Base-by-base conservation (phyloP, 345 rosid genomes). In the Citropsis articulata region DNA sequence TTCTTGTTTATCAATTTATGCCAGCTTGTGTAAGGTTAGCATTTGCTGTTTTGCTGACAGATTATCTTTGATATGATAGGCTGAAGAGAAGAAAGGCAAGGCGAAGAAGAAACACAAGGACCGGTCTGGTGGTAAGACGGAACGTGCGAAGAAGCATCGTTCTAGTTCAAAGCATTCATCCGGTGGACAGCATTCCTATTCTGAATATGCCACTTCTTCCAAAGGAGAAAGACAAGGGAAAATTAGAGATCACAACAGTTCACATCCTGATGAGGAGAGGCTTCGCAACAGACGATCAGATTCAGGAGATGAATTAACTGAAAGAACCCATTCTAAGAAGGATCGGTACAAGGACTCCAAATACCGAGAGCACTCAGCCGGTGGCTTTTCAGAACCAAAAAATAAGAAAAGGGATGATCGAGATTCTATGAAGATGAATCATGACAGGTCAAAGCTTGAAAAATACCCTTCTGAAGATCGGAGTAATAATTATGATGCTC, bases 101-200 rank as follows among this genome's bases (percentile, higher is more conserved):
- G 88, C 83, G 24, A 86, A 88, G 74, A 66, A 66, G 72, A 86
- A 84, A 63, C 81, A 79, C 71, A 86, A 86, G 82, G 89, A 83
- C 40, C 84, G 86, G 74, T 85, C 73, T 76, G 77, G 80, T 60
- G 89, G 75, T 16, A 79, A 76, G 63, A 86, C 83, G 79, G 81
- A 81, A 69, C 67, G 18, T 28, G 83, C 79, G 83, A 84, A 85
- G 61, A 85, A 86, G 80, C 71, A 80, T 73, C 66, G 36, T 71
- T 67, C 80, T 42, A 72, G 48, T 72, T 78, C 84, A 48, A 95
- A 89, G 86, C 92, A 78, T 81, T 75, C 81, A 35, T 84, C 85
- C 53, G 81, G 87, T 36, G 79, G 81, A 33, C 80, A 71, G 12
- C 69, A 73, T 72, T 66, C 81, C 9, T 82, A 72, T 78, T 84